Evolutionary conservation across 163 green algal genomes (phyloP).

Genomic region (Coccomyxa subellipsoidea): DNA sequence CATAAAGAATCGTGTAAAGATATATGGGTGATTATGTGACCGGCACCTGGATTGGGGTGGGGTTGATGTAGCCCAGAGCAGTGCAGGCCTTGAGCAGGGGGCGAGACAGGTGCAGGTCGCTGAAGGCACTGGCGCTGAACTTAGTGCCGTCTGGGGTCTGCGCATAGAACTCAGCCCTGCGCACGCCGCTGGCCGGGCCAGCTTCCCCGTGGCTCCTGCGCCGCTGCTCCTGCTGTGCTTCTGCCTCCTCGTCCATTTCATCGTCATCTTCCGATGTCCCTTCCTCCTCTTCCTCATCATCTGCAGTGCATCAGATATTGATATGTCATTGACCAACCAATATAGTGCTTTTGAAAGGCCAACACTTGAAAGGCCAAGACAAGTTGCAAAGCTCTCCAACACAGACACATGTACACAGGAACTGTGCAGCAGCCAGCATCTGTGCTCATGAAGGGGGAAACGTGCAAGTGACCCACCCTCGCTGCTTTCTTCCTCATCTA

Average conservation of each 20-base stretch:
- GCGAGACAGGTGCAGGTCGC: constrained; percentile 84
- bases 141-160: constrained; percentile 64
- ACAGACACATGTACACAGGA: too few species aligned
- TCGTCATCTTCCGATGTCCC: not conserved
- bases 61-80: constrained; percentile 82
- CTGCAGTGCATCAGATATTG: too few species aligned
- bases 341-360: too few species aligned
- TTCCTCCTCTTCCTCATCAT: not conserved
- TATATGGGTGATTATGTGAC: too few species aligned
- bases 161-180: constrained; percentile 56
- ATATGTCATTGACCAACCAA: too few species aligned
- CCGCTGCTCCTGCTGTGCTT: not conserved
- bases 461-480: not conserved
- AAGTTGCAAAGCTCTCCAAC: too few species aligned
- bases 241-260: not conserved
- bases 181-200: not conserved
- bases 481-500: not conserved
- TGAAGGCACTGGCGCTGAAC: constrained; percentile 79
- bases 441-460: too few species aligned
- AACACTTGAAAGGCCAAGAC: too few species aligned
- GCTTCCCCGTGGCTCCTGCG: not conserved
- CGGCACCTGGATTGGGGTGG: constrained; percentile 94
- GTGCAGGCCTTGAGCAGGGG: constrained; percentile 81
- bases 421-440: not conserved
- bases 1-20: too few species aligned